These are phyloP conservation scores for Bocquillonia castaneifolia DNA, from an alignment of 441 rosid genomes.

Conservation along the genomic window DNA sequence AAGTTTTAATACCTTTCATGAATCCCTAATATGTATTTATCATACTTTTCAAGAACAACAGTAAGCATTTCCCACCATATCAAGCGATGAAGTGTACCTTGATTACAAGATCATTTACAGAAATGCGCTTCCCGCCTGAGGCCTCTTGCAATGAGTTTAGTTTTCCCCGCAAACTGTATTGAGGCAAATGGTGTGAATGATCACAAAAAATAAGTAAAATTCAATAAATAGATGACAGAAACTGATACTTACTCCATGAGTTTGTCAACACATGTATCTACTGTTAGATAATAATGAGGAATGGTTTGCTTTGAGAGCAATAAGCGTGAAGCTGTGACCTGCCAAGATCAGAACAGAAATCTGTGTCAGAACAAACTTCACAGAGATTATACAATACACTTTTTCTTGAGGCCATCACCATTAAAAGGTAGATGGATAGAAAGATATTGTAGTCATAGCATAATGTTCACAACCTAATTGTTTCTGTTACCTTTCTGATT, in stretches of 20 bases:
- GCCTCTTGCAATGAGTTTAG: conserved; percentile 83
- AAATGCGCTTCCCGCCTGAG: conserved; percentile 81
- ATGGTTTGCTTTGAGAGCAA: conserved; percentile 89
- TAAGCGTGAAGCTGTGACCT: conserved; percentile 91
- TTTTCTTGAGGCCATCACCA: background rate
- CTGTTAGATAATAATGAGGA: conserved; percentile 91
- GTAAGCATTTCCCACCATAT: background rate
- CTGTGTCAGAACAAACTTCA: conserved; percentile 16
- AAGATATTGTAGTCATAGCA: background rate
- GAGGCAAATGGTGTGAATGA: conserved; percentile 20
- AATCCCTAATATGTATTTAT: background rate
- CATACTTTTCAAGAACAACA: background rate
- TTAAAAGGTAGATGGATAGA: background rate
- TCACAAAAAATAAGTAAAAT: conserved; percentile 5
- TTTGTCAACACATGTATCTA: conserved; percentile 88
- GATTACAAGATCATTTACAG: conserved; percentile 86
- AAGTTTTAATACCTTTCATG: background rate
- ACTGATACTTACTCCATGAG: conserved; percentile 61
- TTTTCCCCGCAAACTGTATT: conserved; percentile 62
- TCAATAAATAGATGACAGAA: conserved; percentile 6
- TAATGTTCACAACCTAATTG: conserved; percentile 1
- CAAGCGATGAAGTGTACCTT: conserved; percentile 44
- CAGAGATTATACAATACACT: background rate
- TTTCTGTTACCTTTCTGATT: conserved; percentile 68
- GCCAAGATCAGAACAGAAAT: conserved; percentile 26